Evolutionary conservation across 352 stramenopile species (phyloP), one percentile per base, ranked within the genome.

Genomic region (Peronospora belbahrii): DNA sequence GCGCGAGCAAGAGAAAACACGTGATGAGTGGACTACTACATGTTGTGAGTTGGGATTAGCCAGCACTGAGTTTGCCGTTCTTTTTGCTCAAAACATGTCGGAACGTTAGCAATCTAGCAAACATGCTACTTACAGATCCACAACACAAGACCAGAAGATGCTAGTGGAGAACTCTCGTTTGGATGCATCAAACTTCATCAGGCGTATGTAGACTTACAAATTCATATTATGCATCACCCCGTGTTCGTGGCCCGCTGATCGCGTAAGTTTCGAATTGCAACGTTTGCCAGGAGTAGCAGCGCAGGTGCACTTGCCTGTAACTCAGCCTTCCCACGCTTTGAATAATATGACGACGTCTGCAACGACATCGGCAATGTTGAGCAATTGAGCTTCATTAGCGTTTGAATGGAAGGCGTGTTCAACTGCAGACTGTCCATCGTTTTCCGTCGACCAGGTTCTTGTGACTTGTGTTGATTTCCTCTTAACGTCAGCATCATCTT

Each of bases 221-320:
- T 33, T 15, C 5, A 14, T 10, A 14, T 13, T 36, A 36, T 32
- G 22, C 23, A 34, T 15, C 8, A 27, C n/a, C 30, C 47, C 28
- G 4, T 38, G 18, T 41, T 14, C n/a, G 13, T 39, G 13, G 9
- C 19, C n/a, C 19, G 42, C 19, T n/a, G 27, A 49, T n/a, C 48
- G 2, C n/a, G 27, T 10, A 22, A 15, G 4, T 32, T 18, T 3
- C 10, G 22, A 15, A 22, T 52, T 10, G 56, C 61, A 39, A 66
- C 60, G 43, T 38, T 57, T 31, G 60, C 60, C 19, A 70, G 39
- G 18, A 70, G 44, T 19, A 56, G 13, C 25, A 69, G 34, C 15
- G 50, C 44, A 19, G 37, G 22, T 20, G 30, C 30, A 4, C 3
- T 5, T 35, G 30, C n/a, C 3, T 17, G n/a, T 15, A 45, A 42